Conservation (phyloP, 2,329 filamentous ascomycete genomes). For the Alternaria ventricosa region DNA sequence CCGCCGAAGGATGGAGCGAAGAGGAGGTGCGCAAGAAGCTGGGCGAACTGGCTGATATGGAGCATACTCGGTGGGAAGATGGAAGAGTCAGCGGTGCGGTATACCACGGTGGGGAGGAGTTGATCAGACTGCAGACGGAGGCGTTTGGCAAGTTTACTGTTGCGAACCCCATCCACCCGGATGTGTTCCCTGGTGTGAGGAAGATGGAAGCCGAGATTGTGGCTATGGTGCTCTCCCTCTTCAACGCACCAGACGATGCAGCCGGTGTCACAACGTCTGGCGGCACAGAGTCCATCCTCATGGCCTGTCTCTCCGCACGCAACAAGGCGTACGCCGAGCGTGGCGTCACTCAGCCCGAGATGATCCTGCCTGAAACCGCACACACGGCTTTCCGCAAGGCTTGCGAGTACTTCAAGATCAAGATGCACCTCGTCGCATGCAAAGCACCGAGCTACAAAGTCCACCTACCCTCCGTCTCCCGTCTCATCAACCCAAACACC, state of each 20-base stretch:
- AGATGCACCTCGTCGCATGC: constrained; percentile 85
- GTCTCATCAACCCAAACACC: constrained; percentile 93
- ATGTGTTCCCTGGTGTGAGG: constrained; percentile 95
- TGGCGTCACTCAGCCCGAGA: constrained; percentile 90
- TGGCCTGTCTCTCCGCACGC: constrained; percentile 89
- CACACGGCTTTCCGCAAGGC: constrained; percentile 98
- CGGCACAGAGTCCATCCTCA: constrained; percentile 94
- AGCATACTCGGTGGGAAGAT: constrained; percentile 97
- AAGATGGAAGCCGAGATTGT: constrained; percentile 99
- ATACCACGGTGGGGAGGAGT: constrained; percentile 86
- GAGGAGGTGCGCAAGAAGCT: constrained; percentile 84
- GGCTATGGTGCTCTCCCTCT: constrained; percentile 89
- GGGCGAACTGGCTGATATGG: constrained; percentile 78
- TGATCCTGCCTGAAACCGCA: constrained; percentile 94
- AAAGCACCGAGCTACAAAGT: constrained; percentile 87
- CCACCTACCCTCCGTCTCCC: constrained; percentile 75
- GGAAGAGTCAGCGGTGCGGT: constrained; percentile 93
- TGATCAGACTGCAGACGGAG: constrained; percentile 86
- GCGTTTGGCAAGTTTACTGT: constrained; percentile 95
- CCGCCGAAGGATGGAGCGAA: constrained; percentile 80
- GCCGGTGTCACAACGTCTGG: constrained; percentile 91
- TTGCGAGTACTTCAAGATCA: constrained; percentile 95
- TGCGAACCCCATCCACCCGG: constrained; percentile 94
- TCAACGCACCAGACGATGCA: constrained; percentile 84
- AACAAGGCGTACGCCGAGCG: constrained; percentile 88